Evolutionary conservation across 495 filamentous ascomycete species (phyloP), one percentile per base, ranked within the genome.

Genomic region (Durotheca rogersii): DNA sequence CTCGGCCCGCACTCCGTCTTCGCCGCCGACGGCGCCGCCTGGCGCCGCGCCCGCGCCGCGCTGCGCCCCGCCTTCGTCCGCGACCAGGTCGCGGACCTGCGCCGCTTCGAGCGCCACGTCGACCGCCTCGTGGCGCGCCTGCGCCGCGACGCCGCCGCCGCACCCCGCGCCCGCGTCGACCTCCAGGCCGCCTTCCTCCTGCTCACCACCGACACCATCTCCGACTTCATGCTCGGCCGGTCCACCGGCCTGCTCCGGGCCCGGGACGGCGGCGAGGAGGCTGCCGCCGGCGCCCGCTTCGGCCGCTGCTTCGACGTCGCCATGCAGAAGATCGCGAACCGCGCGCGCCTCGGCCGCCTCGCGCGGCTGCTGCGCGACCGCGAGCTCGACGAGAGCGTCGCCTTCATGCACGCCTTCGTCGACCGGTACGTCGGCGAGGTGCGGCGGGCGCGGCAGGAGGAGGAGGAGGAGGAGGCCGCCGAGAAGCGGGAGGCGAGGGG

Each of bases 191-290:
- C 82, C 5, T 80, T 88, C 47, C 80, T 79, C 52, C 68, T 75
- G 35, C 58, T 87, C 35, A 85, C 83, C 2, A 77, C 86, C 43
- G 85, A 88, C 64, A 79, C 76, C 0, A 81, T 83, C 2, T 86
- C 83, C 0, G 83, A 86, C 32, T 87, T 88, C 60, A 68, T 88
- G 41, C 83, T 75, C 21, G 72, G 71, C 3, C 62, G 66, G 32
- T 71, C 71, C 25, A 71, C 71, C 17, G 64, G 70, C 41, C 39
- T 63, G 1, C 60, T 70, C 6, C n/a, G n/a, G n/a, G n/a, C n/a
- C n/a, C n/a, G n/a, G n/a, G n/a, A n/a, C n/a, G n/a, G n/a, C n/a
- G 58, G 58, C 14, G 18, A 51, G 15, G 58, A 67, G 0, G 62
- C 69, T 5, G 51, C 56, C 11, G 67, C 69, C 16, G 66, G 67